phyloP scores from a whole-genome alignment of 1,139 yeast genomes.

The Taiozyma sp. region DNA sequence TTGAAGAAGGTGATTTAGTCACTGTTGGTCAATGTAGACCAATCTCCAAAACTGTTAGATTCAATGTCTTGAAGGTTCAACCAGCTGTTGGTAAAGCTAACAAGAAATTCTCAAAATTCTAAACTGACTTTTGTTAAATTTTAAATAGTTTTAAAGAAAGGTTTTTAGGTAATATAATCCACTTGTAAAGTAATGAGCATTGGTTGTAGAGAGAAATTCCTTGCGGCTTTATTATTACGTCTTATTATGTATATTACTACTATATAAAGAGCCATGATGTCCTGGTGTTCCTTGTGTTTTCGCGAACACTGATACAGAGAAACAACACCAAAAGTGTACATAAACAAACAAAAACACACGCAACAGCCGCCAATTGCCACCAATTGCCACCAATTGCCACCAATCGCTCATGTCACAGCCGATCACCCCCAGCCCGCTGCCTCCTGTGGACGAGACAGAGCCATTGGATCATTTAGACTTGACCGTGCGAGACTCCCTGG shows the following conservation, averaged over 20 bases:
- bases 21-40: conserved; percentile 99
- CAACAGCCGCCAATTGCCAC: no score
- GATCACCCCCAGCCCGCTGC: neutral
- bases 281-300: neutral
- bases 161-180: neutral
- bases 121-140: conserved; percentile 30
- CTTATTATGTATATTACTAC: no score
- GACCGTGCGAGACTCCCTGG: conserved; percentile 8
- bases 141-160: neutral
- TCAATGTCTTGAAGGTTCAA: conserved; percentile 97
- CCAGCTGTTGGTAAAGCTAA: conserved; percentile 79
- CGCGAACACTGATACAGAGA: neutral
- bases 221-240: no score
- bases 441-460: neutral
- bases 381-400: neutral
- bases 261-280: no score
- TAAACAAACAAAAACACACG: neutral
- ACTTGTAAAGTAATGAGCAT: neutral
- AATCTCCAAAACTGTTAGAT: conserved; percentile 98
- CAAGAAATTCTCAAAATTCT: conserved; percentile 96
- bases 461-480: conserved; percentile 1
- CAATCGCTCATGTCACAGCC: neutral
- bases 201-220: no score
- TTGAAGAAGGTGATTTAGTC: conserved; percentile 97
- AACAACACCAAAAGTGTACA: neutral